Evolutionary conservation across 202 grass and related monocot genomes (phyloP).

Genomic region (Dendrocalamus latiflorus): DNA sequence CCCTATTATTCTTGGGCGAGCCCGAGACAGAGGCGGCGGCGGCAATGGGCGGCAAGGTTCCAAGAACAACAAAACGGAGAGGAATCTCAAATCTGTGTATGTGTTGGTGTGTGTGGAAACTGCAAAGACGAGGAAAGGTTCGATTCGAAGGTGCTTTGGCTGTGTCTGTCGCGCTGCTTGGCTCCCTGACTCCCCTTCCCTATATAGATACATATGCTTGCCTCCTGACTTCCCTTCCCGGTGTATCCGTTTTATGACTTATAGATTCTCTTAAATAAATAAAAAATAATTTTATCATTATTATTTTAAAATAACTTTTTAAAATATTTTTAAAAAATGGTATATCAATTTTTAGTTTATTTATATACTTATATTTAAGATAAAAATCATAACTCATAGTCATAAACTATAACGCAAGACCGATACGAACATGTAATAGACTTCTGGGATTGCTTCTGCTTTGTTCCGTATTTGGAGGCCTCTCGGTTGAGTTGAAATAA

Average conservation of each 20-base stretch:
- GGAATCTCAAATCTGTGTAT: neutral
- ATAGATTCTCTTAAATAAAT: too few relatives aligned
- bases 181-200: neutral
- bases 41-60: neutral
- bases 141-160: neutral
- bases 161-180: neutral
- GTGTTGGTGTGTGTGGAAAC: neutral
- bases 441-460: neutral
- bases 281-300: too few relatives aligned
- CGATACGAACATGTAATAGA: too few relatives aligned
- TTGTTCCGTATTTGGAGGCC: neutral
- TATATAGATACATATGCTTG: neutral
- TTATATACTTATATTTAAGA: too few relatives aligned
- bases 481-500: too few relatives aligned
- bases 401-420: too few relatives aligned
- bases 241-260: too few relatives aligned
- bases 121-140: neutral
- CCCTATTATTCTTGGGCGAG: neutral
- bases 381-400: too few relatives aligned
- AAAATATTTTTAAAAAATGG: too few relatives aligned
- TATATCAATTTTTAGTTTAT: too few relatives aligned
- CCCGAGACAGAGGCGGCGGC: neutral
- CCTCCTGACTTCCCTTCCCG: too few relatives aligned
- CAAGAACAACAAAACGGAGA: neutral
- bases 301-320: too few relatives aligned